Conservation (phyloP, 257 asterid genomes). For the Salvia miltiorrhiza region DNA sequence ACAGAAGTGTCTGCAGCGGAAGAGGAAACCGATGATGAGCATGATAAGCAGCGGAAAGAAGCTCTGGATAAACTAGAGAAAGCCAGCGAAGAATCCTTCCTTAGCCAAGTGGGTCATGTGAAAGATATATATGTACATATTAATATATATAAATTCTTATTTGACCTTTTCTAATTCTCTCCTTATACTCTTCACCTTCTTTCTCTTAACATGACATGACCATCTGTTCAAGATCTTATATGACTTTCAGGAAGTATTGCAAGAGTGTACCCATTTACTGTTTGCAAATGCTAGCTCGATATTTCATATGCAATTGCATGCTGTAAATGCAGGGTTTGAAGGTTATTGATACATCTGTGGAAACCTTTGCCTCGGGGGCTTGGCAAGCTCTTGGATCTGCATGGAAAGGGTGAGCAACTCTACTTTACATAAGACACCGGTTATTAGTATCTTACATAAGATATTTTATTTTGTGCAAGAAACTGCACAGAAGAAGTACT, state of each 20-base stretch:
- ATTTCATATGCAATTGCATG: constrained; percentile 8
- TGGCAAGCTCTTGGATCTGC: constrained; percentile 98
- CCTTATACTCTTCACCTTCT: background rate
- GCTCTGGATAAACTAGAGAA: constrained; percentile 81
- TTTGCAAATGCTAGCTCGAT: background rate
- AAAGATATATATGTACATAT: background rate
- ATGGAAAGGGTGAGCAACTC: constrained; percentile 76
- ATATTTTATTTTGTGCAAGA: background rate
- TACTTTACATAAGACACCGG: too few relatives aligned
- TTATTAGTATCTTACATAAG: too few relatives aligned
- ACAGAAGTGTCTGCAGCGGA: constrained; percentile 43
- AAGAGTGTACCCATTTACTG: background rate
- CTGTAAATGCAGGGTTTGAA: constrained; percentile 71
- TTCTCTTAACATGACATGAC: constrained; percentile 9
- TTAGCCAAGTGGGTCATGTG: constrained; percentile 71
- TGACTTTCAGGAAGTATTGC: background rate
- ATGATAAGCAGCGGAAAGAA: constrained; percentile 57
- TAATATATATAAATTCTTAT: background rate
- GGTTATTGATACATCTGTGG: constrained; percentile 78
- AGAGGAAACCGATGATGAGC: constrained; percentile 69
- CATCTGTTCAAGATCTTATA: constrained; percentile 2
- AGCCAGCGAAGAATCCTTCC: constrained; percentile 83
- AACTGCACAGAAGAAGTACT: background rate
- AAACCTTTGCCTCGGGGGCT: constrained; percentile 90
- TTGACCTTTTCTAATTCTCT: background rate